Percentiles rank a stretch among this genome's conserved stretches.
phyloP scores from a whole-genome alignment of 306 rosid genomes.

The Trifolium subterraneum region DNA sequence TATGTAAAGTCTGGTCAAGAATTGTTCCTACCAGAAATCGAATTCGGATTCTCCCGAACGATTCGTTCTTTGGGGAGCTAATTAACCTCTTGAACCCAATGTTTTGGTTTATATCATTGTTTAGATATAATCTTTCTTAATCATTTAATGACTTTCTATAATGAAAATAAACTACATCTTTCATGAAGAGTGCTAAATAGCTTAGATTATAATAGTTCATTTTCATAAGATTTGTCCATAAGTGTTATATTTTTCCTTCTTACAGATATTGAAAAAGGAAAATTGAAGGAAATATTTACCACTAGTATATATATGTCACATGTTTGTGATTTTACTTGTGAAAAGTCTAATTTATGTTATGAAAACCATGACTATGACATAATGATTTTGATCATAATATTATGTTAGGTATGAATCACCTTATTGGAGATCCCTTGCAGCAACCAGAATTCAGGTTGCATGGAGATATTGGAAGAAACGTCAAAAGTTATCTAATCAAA shows the following conservation, averaged over 20 bases:
- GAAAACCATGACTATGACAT: neutral
- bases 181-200: neutral
- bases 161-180: neutral
- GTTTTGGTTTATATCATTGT: neutral
- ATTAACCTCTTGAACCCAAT: too few relatives aligned
- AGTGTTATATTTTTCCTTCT: neutral
- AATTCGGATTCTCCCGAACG: too few relatives aligned
- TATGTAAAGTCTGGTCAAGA: too few relatives aligned
- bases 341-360: neutral
- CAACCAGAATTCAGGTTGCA: slow-evolving; percentile 76
- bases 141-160: neutral
- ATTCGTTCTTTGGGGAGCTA: too few relatives aligned
- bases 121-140: neutral
- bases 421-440: slow-evolving; percentile 80
- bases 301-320: too few relatives aligned
- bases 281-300: neutral
- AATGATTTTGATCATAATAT: neutral
- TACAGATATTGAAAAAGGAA: too few relatives aligned
- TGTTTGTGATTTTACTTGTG: neutral
- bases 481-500: slow-evolving; percentile 34
- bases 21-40: too few relatives aligned
- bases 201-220: neutral
- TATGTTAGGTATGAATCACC: slow-evolving; percentile 69
- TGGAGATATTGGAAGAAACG: slow-evolving; percentile 75
- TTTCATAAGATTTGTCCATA: neutral